Base-by-base conservation (phyloP, 495 filamentous ascomycete genomes). In the Pseudotulostoma volvatum region DNA sequence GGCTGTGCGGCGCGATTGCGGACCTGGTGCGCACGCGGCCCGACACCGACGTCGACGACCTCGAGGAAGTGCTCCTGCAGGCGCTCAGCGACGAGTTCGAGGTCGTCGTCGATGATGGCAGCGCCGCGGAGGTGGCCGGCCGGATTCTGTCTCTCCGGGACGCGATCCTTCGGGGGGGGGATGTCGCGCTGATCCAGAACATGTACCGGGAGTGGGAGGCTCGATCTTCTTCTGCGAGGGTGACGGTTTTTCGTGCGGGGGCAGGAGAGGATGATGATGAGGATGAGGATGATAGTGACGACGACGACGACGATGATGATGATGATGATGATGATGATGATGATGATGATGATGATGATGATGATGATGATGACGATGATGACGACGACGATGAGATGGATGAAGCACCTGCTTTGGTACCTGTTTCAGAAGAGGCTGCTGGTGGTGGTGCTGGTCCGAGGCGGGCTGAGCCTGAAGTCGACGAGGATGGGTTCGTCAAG, bases 21-120 rank as follows among this genome's bases (percentile, higher is more conserved):
- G 85, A 94, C 7, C 76, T 94, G 50, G 72, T 95, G 36, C 53
- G 57, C 0, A 68, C 74, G 18, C 56, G 76, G 7, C 73, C 83
- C 17, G 81, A 87, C 41, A 84, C 79, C 19, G 81, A 93, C 46
- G 64, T 69, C n/a, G 73, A 79, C 33, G 84, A 93, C 46, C 56
- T 96, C 23, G 90, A 96, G 60, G 68, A 74, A 32, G 73, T 84
- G 9, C 62, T 96, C 37, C 59, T 92, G 18, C 81, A 94, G 47
- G 79, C 87, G 15, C 87, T 97, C 80, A 73, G 79, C 44, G 92
- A 95, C 58, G 88, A 97, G 58, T 97, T 95, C 53, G 84, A 90
- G 36, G 78, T 87, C 25, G 76, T 77, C 38, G 70, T 96, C 11
- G 90, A 96, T 49, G 87, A 95, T 59, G 87, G 82, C 45, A 84